A percentile compares a stretch with the other conserved stretches of the same genome.
phyloP scores from a whole-genome alignment of 495 filamentous ascomycete genomes.

The Penicillium nucicola region DNA sequence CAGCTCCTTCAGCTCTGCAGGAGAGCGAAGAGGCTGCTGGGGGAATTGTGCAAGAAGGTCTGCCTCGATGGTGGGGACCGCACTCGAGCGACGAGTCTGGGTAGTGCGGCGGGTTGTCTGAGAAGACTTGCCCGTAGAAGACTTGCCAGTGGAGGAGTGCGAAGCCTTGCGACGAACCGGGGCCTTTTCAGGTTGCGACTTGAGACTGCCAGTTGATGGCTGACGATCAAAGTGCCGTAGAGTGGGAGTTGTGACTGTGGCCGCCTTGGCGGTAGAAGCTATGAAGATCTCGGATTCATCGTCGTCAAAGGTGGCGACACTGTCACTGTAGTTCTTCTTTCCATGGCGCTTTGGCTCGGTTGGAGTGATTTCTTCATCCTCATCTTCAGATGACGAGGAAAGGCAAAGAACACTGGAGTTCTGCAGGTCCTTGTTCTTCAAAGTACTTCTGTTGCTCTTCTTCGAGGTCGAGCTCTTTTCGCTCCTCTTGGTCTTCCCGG shows the following conservation, averaged over 20 bases:
- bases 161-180: slow-evolving; percentile 18
- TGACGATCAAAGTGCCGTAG: slow-evolving; percentile 29
- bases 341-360: slow-evolving; percentile 5
- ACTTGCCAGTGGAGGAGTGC: slow-evolving; percentile 16
- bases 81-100: slow-evolving; percentile 34
- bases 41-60: slow-evolving; percentile 26
- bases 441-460: slow-evolving; percentile 41
- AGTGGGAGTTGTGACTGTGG: slow-evolving; percentile 22
- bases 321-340: slow-evolving; percentile 27
- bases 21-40: slow-evolving; percentile 14
- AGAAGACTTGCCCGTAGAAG: slow-evolving; percentile 28
- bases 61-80: slow-evolving; percentile 33
- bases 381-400: slow-evolving; percentile 53
- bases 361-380: slow-evolving; percentile 33
- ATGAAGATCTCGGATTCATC: slow-evolving; percentile 43
- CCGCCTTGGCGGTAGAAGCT: slow-evolving; percentile 36
- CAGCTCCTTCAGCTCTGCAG: slow-evolving; percentile 27
- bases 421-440: slow-evolving; percentile 46
- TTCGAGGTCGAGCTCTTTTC: slow-evolving; percentile 28
- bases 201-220: slow-evolving; percentile 27
- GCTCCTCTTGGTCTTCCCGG: slow-evolving; percentile 14
- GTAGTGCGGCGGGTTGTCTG: slow-evolving; percentile 16
- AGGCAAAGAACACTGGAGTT: slow-evolving; percentile 53
- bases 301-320: slow-evolving; percentile 37
- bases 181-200: slow-evolving; percentile 16